Conservation (phyloP, 1,284 basidiomycete genomes). For the Trichosporon ovoides region DNA sequence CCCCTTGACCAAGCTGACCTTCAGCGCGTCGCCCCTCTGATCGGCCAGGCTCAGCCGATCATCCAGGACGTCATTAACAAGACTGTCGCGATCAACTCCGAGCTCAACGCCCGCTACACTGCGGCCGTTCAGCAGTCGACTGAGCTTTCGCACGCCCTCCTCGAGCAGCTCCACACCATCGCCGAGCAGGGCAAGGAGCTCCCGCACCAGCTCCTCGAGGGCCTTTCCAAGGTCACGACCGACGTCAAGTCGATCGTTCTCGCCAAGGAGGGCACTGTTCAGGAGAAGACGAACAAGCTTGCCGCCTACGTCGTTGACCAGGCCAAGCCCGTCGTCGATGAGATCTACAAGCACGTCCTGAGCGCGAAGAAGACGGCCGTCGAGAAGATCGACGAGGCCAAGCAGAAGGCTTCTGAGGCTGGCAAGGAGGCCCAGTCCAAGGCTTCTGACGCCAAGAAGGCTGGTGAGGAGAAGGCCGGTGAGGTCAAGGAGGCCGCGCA, state of each 20-base stretch:
- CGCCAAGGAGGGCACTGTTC: conserved; percentile 41
- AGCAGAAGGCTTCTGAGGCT: conserved; percentile 11
- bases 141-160: conserved; percentile 37
- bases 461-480: background rate
- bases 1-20: no score
- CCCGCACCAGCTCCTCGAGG: conserved; percentile 40
- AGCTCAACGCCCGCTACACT: conserved; percentile 30
- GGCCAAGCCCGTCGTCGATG: conserved; percentile 47
- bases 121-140: conserved; percentile 37
- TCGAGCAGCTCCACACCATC: conserved; percentile 42
- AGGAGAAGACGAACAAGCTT: conserved; percentile 49
- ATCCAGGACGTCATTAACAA: conserved; percentile 40
- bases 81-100: conserved; percentile 40
- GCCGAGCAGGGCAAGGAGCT: conserved; percentile 42
- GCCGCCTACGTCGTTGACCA: conserved; percentile 45
- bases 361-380: conserved; percentile 29
- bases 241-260: conserved; percentile 46
- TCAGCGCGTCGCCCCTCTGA: conserved; percentile 37
- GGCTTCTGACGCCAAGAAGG: background rate
- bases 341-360: conserved; percentile 44
- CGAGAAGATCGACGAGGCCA: conserved; percentile 24
- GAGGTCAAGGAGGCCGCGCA: background rate
- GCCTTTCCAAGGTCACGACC: conserved; percentile 36
- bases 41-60: conserved; percentile 36
- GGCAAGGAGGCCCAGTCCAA: background rate